Conservation (phyloP, 345 rosid genomes). For the Melaleuca quinquenervia region DNA sequence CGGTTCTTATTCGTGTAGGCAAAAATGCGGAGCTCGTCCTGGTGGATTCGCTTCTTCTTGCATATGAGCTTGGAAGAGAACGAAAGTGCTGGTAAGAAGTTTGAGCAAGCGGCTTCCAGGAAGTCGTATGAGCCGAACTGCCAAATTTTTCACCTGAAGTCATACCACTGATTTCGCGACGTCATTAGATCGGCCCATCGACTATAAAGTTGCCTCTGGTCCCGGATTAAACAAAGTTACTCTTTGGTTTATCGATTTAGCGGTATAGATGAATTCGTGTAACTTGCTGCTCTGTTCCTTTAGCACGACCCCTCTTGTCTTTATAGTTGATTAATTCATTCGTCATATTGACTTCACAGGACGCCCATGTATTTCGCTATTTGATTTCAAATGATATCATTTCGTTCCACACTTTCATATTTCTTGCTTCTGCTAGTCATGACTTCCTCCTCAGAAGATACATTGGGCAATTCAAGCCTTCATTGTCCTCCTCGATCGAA, state of each 20-base stretch:
- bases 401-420: background rate
- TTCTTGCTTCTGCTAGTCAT: background rate
- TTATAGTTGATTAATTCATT: background rate
- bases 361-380: background rate
- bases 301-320: background rate
- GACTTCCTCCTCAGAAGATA: background rate
- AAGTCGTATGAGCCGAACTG: conserved; percentile 60
- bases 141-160: conserved; percentile 87
- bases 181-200: background rate
- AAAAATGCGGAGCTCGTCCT: conserved; percentile 38
- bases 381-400: background rate
- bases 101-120: conserved; percentile 27
- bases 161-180: conserved; percentile 28
- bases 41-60: conserved; percentile 33
- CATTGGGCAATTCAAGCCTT: background rate
- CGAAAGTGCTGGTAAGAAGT: conserved; percentile 25
- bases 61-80: conserved; percentile 39
- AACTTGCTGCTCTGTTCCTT: background rate
- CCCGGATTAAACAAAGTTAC: background rate
- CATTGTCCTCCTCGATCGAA: background rate
- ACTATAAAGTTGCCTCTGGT: background rate
- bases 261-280: background rate
- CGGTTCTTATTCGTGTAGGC: conserved; percentile 7
- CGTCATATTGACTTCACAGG: background rate
- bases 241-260: background rate